Evolutionary conservation across 140 eudicot species (phyloP).

Genomic region (Flaveria floridana): DNA sequence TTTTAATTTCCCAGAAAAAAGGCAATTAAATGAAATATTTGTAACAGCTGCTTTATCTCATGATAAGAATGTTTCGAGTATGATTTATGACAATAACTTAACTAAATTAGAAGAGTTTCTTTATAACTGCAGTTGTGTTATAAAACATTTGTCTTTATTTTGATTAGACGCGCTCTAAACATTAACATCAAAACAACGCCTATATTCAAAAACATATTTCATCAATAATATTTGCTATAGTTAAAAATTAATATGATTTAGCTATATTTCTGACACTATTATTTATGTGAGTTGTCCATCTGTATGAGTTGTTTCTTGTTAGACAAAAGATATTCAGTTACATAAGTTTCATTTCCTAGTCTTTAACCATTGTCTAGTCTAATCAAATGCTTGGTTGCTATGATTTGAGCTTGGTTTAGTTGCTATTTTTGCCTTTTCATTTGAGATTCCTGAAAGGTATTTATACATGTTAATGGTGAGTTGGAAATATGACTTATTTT

Average conservation of each 20-base stretch:
- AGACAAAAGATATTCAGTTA: conserved; percentile 1
- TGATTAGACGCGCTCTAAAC: not conserved
- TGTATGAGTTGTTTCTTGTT: not conserved
- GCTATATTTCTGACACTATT: not conserved
- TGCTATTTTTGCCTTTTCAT: not conserved
- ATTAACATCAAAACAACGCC: not conserved
- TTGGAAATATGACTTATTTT: conserved; percentile 2
- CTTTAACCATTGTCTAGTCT: not conserved
- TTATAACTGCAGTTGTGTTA: not conserved
- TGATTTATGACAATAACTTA: not conserved
- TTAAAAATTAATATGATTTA: not conserved
- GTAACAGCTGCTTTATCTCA: not conserved
- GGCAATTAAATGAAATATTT: not conserved
- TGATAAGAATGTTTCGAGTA: not conserved
- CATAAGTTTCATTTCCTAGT: not conserved
- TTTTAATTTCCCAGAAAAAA: not conserved
- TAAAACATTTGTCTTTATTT: not conserved
- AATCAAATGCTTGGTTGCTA: not conserved
- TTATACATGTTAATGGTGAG: not conserved
- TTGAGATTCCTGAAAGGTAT: not conserved
- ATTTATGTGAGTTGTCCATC: not conserved
- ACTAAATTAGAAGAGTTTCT: not conserved
- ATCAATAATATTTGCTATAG: not conserved
- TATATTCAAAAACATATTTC: not conserved
- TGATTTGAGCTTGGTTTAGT: not conserved